Conservation (phyloP, 1,284 basidiomycete species). For the Fomitopsis betulina region DNA sequence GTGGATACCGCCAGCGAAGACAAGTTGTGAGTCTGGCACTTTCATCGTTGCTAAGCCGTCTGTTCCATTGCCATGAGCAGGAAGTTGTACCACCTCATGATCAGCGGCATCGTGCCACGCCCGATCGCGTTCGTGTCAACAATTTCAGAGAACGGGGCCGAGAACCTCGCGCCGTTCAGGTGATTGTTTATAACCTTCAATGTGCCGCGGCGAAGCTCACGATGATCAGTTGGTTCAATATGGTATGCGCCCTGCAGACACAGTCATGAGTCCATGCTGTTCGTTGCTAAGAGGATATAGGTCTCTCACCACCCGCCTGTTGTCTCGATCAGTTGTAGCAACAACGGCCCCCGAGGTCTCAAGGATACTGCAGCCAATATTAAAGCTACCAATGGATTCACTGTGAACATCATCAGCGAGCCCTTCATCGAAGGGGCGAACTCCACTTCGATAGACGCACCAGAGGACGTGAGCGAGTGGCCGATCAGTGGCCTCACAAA, state of each 20-base stretch:
- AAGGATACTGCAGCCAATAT: constrained; percentile 74
- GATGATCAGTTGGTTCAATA: constrained; percentile 45
- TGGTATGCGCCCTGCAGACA: constrained; percentile 16
- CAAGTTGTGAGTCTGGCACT: constrained; percentile 30
- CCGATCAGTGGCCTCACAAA: constrained; percentile 66
- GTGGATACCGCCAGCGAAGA: constrained; percentile 48
- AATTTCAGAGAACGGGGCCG: constrained; percentile 45
- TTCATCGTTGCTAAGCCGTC: neutral
- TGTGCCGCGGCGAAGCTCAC: neutral
- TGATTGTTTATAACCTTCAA: neutral
- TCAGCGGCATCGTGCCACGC: constrained; percentile 64
- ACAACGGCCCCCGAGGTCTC: constrained; percentile 35
- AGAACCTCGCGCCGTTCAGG: constrained; percentile 66
- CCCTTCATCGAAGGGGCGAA: constrained; percentile 73
- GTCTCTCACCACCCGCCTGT: constrained; percentile 61
- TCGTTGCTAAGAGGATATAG: neutral
- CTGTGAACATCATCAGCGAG: constrained; percentile 75
- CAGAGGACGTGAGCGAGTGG: constrained; percentile 69
- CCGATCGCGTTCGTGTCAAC: constrained; percentile 76
- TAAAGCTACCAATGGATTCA: constrained; percentile 63
- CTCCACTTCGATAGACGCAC: constrained; percentile 61
- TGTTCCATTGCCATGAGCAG: constrained; percentile 2
- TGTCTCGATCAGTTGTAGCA: constrained; percentile 44
- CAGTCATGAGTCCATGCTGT: no score
- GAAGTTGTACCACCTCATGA: constrained; percentile 42